Evolutionary conservation across 352 stramenopile species (phyloP).

Genomic region (Phytophthora sojae): DNA sequence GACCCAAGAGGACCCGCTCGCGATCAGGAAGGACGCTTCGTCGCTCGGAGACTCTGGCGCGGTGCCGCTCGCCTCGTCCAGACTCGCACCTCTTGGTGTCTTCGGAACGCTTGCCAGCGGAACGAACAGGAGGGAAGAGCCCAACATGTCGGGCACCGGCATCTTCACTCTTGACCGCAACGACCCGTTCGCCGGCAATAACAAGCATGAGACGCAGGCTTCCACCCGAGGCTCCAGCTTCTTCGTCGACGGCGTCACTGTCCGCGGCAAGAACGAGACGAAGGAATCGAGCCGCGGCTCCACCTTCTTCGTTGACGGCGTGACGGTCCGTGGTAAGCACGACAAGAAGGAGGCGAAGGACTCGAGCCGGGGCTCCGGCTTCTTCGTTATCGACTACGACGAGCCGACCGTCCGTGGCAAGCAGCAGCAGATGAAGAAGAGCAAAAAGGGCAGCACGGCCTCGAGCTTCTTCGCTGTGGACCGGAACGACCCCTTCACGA

Average conservation of each 20-base stretch:
- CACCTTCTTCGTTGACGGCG: background rate
- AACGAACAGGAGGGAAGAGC: constrained; percentile 7
- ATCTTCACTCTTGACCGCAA: constrained; percentile 10
- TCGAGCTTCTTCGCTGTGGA: constrained; percentile 17
- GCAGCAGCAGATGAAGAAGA: background rate
- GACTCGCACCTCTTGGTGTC: constrained; percentile 17
- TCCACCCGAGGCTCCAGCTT: background rate
- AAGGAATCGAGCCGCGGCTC: background rate
- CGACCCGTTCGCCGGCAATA: constrained; percentile 6
- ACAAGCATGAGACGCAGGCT: background rate
- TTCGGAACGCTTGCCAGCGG: constrained; percentile 37
- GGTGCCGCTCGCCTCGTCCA: constrained; percentile 20
- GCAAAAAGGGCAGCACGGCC: background rate
- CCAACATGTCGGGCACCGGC: constrained; percentile 17
- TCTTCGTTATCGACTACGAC: background rate
- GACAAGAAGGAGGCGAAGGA: background rate
- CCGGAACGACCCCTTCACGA: constrained; percentile 31
- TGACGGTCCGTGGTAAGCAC: background rate
- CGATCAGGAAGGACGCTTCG: constrained; percentile 22
- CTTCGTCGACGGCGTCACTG: background rate
- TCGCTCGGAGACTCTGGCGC: constrained; percentile 16
- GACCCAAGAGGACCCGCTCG: constrained; percentile 10
- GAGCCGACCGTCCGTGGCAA: background rate
- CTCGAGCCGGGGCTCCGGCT: background rate
- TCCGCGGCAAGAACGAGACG: background rate